A percentile compares a stretch with the other conserved stretches of the same genome.
Evolutionary conservation across 192 early-diverging fungal genomes (phyloP).

Genomic region (Backusella morwellensis): DNA sequence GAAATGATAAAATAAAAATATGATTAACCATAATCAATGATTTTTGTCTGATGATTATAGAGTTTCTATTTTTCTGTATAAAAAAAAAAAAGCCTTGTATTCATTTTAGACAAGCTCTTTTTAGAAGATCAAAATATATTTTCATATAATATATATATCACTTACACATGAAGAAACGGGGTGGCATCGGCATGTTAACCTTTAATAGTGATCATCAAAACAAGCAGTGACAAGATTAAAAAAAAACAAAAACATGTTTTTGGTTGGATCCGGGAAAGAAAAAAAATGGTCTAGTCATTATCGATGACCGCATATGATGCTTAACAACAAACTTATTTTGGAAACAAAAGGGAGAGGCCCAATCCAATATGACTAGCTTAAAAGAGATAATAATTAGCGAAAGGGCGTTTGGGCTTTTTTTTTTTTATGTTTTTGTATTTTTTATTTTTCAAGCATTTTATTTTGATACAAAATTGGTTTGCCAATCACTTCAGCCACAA

Average conservation of each 20-base stretch:
- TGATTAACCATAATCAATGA: neutral
- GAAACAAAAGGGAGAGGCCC: neutral
- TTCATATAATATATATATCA: neutral
- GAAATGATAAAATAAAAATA: neutral
- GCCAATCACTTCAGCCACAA: slow-evolving; percentile 7
- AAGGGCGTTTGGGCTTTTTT: neutral
- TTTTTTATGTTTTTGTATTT: neutral
- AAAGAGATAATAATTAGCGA: neutral
- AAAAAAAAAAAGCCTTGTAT: neutral
- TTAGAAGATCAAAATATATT: neutral
- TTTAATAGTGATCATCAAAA: neutral
- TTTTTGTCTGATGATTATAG: neutral
- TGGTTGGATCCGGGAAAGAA: neutral
- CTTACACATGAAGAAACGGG: neutral
- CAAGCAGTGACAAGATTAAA: neutral
- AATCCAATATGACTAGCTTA: neutral
- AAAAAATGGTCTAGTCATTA: too few relatives aligned
- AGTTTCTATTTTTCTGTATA: neutral
- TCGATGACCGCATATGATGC: neutral
- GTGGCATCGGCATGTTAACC: neutral
- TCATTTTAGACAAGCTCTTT: neutral
- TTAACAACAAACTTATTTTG: neutral
- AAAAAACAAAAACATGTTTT: neutral
- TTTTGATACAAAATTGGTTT: neutral
- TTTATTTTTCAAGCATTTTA: neutral